Evolutionary conservation across 495 filamentous ascomycete genomes (phyloP).

Genomic region (Penicillium angulare): DNA sequence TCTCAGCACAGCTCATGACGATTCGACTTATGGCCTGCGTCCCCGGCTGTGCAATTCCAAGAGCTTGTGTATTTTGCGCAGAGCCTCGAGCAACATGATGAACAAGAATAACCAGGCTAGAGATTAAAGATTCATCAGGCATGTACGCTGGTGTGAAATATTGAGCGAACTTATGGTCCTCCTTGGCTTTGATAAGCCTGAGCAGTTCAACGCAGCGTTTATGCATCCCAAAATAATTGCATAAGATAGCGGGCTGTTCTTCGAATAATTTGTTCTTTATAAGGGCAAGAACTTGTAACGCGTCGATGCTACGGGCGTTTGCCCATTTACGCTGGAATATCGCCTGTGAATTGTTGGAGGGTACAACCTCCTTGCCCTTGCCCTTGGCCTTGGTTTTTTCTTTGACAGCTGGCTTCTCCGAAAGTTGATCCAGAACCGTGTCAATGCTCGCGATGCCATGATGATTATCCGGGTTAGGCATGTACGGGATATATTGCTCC

Average conservation of each 20-base stretch:
- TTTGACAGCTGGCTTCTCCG: conserved; percentile 13
- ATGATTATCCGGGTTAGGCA: conserved; percentile 4
- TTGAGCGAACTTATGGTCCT: conserved; percentile 29
- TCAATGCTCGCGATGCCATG: conserved; percentile 21
- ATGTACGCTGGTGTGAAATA: conserved; percentile 28
- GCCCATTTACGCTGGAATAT: conserved; percentile 19
- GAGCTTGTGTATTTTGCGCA: conserved; percentile 13
- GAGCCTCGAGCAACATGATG: conserved; percentile 27
- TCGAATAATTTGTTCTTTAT: conserved; percentile 27
- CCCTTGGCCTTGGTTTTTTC: conserved; percentile 11
- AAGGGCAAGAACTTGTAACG: conserved; percentile 27
- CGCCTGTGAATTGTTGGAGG: background rate
- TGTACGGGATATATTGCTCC: conserved; percentile 16
- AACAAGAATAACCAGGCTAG: conserved; percentile 25
- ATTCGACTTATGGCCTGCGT: conserved; percentile 17
- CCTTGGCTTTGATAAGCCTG: conserved; percentile 24
- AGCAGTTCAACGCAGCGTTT: conserved; percentile 29
- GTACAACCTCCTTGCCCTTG: conserved; percentile 12
- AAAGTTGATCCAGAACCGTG: conserved; percentile 25
- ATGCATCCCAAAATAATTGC: conserved; percentile 34
- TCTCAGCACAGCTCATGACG: conserved; percentile 25
- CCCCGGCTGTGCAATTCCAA: conserved; percentile 14
- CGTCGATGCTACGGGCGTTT: conserved; percentile 22
- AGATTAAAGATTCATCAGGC: conserved; percentile 23
- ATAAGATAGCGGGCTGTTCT: conserved; percentile 28